Evolutionary conservation across 176 grass and related monocot genomes (phyloP), one percentile per base, ranked within the genome.

Genomic region (Oryza australiensis): DNA sequence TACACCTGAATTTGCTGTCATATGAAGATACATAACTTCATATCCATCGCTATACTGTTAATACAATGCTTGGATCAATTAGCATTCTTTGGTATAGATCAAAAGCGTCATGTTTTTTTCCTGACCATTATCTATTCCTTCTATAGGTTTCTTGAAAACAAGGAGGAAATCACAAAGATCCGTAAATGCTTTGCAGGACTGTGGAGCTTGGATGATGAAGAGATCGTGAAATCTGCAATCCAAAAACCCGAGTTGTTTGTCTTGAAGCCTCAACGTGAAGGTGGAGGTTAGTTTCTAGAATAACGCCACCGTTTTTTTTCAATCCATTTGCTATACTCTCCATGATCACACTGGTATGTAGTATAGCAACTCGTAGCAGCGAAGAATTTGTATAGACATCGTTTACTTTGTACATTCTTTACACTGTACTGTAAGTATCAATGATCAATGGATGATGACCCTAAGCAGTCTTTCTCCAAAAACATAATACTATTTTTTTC

Each of bases 221-320:
- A 89, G 68, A 84, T 89, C 77, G 60, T 94, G 18, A 89, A 85
- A 81, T 86, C 82, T 79, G 92, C 92, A 48, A 83, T 93, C 0
- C 73, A 93, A 73, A 98, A 91, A 43, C 95, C 95, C 55, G 92
- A 98, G 76, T 49, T 91, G 40, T 98, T 86, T 91, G 92, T 98
- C 81, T 86, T 98, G 79, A 98, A 98, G 74, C 95, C 95, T 35
- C 95, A 98, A 78, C 86, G 95, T 74, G 95, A 98, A 95, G 95
- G 95, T 32, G 95, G 95, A 98, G 95, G 92, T 97, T 46, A 23
- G 82, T 67, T 83, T 62, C 74, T 45, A 46, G 71, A 72, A 29
- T 82, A 43, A 60, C 7, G 62, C 24, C 46, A 75, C 69, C 37
- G 15, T 74, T 38, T 67, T 38, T 67, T 42, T 85, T 49, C 51